Base-by-base conservation (phyloP, 352 stramenopile genomes). In the Globisporangium middletonii region DNA sequence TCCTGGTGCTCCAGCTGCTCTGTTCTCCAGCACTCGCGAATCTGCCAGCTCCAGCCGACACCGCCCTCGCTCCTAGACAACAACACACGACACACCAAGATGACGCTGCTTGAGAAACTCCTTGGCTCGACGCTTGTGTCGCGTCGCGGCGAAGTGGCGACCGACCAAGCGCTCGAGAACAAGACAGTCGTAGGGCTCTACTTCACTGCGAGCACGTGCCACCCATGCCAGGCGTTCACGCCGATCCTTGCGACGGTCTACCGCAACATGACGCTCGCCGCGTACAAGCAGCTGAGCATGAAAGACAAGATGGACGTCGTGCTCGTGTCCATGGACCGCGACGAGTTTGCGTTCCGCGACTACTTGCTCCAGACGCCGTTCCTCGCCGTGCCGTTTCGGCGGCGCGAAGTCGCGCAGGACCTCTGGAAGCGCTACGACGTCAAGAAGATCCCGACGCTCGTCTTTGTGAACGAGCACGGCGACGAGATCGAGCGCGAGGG, bases 371-470 rank as follows among this genome's bases (percentile, higher is more conserved):
- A 85, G 65, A 79, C 67, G 43, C 77, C 77, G 51, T 88, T 84
- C 64, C 67, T 76, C 45, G 77, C 73, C 4, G 63, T 88, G 49
- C 77, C 77, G 7, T 84, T 83, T 38, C 63, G 70, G n/a, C 69
- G 68, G 9, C 75, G 70, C 23, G 71, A 84, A 18, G 60, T 73
- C 26, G 73, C 77, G 28, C 74, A 82, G 59, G 73, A 84, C 46
- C 56, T 88, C 30, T 79, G 77, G 71, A 82, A 82, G 59, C 72
- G 73, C 57, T 86, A 88, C 66, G 73, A 88, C 37, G 73, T 86
- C 23, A 84, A 83, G 69, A 83, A 68, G 53, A 86, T 88, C 57
- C 77, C 77, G 58, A 72, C 73, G 49, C 77, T 88, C 57, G 77
- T 88, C 48, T 88, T 88, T 41, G 73, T 88, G 53, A 72, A 88